phyloP scores from a whole-genome alignment of 1,139 yeast genomes.

The Groenewaldozyma sp. region DNA sequence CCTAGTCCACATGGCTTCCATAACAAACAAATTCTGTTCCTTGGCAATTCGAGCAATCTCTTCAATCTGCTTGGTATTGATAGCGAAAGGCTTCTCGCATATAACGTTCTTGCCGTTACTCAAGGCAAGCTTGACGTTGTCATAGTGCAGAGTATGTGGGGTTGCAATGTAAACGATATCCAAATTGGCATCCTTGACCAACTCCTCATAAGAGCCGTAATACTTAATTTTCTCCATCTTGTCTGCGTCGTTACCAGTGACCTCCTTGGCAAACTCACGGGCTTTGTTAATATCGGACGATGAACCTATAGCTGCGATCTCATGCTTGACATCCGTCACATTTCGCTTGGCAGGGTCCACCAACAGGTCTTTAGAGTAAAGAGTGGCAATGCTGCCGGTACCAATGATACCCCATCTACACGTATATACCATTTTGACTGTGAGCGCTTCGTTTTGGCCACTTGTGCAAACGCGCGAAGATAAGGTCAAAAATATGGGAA shows the following conservation, averaged over 20 bases:
- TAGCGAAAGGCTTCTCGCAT: conserved; percentile 54
- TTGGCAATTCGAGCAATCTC: conserved; percentile 40
- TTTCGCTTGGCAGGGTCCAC: conserved; percentile 23
- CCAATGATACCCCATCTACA: conserved; percentile 23
- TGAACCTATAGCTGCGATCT: conserved; percentile 28
- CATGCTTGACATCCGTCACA: conserved; percentile 25
- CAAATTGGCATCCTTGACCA: conserved; percentile 38
- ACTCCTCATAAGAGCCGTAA: conserved; percentile 30
- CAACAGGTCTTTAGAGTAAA: conserved; percentile 24
- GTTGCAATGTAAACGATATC: conserved; percentile 51
- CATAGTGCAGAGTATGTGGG: conserved; percentile 49
- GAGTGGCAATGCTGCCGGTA: conserved; percentile 25
- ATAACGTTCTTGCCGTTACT: conserved; percentile 46
- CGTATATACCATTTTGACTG: too few species aligned
- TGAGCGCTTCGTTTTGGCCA: too few species aligned
- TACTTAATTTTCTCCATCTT: conserved; percentile 5
- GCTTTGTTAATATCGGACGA: conserved; percentile 23
- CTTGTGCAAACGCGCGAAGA: too few species aligned
- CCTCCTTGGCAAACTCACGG: conserved; percentile 18
- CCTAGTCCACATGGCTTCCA: conserved; percentile 64
- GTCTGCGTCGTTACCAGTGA: conserved; percentile 9
- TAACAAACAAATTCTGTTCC: conserved; percentile 38
- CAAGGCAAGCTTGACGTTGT: conserved; percentile 42
- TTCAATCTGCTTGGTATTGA: conserved; percentile 41
- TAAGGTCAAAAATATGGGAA: too few species aligned